Base-by-base conservation (phyloP, 2,329 filamentous ascomycete genomes). In the Cercospora sojina region DNA sequence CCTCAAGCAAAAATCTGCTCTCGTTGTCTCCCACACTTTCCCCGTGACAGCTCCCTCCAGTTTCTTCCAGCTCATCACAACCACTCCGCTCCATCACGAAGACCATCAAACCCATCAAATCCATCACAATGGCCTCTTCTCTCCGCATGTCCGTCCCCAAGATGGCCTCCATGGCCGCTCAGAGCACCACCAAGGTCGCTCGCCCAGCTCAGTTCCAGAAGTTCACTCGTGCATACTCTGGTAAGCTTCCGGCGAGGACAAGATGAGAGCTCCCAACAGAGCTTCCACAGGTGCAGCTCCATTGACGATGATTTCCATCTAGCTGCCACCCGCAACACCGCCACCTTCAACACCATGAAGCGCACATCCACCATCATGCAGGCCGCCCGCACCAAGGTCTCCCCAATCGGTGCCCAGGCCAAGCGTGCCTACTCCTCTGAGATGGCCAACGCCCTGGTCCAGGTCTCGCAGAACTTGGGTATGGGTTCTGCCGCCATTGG, bases 401-500 rank as follows among this genome's bases (percentile, higher is more conserved):
- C 74, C 57, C 74, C 73, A 61, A 83, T 86, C 80, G 87, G 86
- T 82, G 65, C 69, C 60, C 74, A 75, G 67, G 74, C 73, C 72
- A 76, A 72, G 70, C 90, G 90, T 80, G 87, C 88, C 81, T 93
- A 93, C 90, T 92, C 89, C 79, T 93, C 91, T 79, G 91, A 93
- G 88, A 91, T 93, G 83, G 90, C 91, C 84, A 86, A 90, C 82
- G 91, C 91, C 83, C 90, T 93, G 86, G 91, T 93, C 81, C 90
- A 93, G 87, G 90, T 92, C 84, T 93, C 91, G 83, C 91, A 92
- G 88, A 59, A 64, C 55, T 35, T 64, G 25, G 91, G 91, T 87
- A 93, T 93, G 90, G 91, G 91, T 83, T 86, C 89, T 77, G 92
- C 92, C 79, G 92, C 92, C 85, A 93, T 96, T 80, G 92, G 92